Evolutionary conservation across 306 rosid species (phyloP).

Genomic region (Comarum palustre): DNA sequence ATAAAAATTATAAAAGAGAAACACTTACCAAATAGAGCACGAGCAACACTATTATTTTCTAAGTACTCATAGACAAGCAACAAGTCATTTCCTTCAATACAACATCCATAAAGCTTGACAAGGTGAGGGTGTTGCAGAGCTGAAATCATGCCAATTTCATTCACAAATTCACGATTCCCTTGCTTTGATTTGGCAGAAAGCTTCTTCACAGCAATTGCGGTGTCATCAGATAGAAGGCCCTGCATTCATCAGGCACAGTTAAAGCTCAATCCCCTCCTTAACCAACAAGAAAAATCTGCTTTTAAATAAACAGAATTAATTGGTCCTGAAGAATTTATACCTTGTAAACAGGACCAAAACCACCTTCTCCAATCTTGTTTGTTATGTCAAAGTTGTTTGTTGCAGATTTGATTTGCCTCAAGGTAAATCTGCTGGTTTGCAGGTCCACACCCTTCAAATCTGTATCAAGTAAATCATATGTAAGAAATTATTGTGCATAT

Average conservation of each 20-base stretch:
- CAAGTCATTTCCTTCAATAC: constrained; percentile 36
- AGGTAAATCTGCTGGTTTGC: constrained; percentile 32
- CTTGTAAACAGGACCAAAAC: constrained; percentile 49
- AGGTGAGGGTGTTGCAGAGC: constrained; percentile 43
- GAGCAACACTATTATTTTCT: constrained; percentile 33
- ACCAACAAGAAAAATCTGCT: neutral
- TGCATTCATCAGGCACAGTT: constrained; percentile 13
- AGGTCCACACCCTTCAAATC: constrained; percentile 29
- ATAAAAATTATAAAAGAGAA: neutral
- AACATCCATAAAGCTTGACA: constrained; percentile 40
- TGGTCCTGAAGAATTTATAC: constrained; percentile 1
- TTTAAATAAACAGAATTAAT: neutral
- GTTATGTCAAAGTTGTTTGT: constrained; percentile 37
- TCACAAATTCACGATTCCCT: constrained; percentile 39
- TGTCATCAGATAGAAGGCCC: constrained; percentile 27
- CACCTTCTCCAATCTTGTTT: constrained; percentile 50
- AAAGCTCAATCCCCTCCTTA: neutral
- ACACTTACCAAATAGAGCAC: constrained; percentile 30
- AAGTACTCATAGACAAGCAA: constrained; percentile 35
- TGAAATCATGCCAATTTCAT: constrained; percentile 44
- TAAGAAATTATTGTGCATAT: neutral
- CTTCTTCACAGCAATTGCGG: constrained; percentile 32
- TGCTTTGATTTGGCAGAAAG: constrained; percentile 43
- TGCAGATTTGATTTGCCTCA: constrained; percentile 40
- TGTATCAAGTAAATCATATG: neutral